Evolutionary conservation across 768 basidiomycete genomes (phyloP).

Genomic region (Podaxis pistillaris): DNA sequence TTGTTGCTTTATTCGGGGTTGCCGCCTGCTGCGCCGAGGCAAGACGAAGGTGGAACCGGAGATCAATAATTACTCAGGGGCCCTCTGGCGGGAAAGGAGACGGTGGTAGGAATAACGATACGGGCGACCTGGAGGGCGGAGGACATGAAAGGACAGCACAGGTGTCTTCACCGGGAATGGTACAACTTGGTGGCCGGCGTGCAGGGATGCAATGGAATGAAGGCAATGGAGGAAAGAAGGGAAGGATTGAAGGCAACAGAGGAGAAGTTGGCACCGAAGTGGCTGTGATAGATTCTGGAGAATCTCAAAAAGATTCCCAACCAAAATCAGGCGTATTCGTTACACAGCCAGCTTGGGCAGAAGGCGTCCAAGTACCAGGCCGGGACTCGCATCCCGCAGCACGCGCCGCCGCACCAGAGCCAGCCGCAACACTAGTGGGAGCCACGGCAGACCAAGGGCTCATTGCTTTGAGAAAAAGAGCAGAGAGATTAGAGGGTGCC

Average conservation of each 20-base stretch:
- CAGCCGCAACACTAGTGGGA: background rate
- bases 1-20: background rate
- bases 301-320: background rate
- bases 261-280: no score
- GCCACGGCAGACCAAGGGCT: background rate
- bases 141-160: no score
- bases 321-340: background rate
- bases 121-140: no score
- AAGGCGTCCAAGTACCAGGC: background rate
- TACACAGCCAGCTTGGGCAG: background rate
- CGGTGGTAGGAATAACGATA: no score
- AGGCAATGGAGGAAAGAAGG: background rate
- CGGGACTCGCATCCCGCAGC: background rate
- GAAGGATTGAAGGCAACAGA: no score
- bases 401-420: background rate
- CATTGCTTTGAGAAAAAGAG: background rate
- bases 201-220: background rate
- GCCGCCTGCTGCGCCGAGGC: no score
- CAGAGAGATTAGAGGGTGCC: background rate
- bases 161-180: no score
- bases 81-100: background rate
- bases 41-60: no score
- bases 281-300: no score
- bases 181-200: no score
- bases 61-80: background rate